Percentiles rank a stretch among this genome's conserved stretches.
Conservation (phyloP, 768 basidiomycete genomes). For the Pluteus cervinus region DNA sequence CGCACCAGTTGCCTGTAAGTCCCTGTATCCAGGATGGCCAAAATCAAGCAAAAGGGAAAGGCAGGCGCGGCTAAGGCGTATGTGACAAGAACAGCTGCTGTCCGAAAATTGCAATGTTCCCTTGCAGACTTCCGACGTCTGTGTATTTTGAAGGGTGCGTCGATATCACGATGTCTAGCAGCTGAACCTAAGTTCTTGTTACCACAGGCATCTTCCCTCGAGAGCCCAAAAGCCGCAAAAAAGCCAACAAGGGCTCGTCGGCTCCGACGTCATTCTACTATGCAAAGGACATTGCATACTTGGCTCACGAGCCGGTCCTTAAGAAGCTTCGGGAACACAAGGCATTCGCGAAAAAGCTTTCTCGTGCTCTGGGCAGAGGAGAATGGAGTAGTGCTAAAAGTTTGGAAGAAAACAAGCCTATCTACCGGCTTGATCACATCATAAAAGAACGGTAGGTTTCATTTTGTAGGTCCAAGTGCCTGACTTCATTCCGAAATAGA, state of each 20-base stretch:
- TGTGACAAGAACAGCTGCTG: conserved; percentile 81
- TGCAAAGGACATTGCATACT: conserved; percentile 94
- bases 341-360: conserved; percentile 94
- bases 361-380: conserved; percentile 84
- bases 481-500: conserved; percentile 33
- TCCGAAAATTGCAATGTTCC: conserved; percentile 95
- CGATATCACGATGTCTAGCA: conserved; percentile 2
- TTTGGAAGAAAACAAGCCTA: conserved; percentile 87
- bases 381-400: conserved; percentile 96
- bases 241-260: conserved; percentile 95
- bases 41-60: conserved; percentile 78
- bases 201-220: conserved; percentile 92
- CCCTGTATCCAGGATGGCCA: conserved; percentile 49
- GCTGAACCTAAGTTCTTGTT: conserved; percentile 3
- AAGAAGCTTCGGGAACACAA: conserved; percentile 95
- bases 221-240: conserved; percentile 86
- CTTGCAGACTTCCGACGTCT: conserved; percentile 93
- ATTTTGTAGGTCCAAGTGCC: conserved; percentile 1
- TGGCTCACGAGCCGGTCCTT: conserved; percentile 93
- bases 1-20: background rate
- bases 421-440: conserved; percentile 90
- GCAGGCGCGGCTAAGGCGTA: conserved; percentile 91
- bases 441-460: conserved; percentile 85
- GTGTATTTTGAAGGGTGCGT: conserved; percentile 93
- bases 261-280: conserved; percentile 98